These are phyloP conservation scores for Solanum tarijense DNA, from an alignment of 257 asterid genomes.

Conservation along the genomic window DNA sequence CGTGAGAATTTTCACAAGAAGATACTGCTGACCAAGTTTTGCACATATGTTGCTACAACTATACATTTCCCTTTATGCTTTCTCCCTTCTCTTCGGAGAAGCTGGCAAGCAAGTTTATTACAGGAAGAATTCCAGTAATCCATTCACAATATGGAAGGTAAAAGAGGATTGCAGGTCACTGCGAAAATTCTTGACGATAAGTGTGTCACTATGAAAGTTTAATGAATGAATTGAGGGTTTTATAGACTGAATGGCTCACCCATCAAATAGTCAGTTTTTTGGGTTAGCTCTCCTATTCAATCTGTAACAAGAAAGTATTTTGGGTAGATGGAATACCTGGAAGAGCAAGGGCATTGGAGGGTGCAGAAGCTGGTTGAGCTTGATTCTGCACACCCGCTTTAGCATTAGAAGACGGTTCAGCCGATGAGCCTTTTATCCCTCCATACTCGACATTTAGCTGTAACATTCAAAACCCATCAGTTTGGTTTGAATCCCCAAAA, in stretches of 20 bases:
- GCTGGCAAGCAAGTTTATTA: not conserved
- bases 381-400: constrained; percentile 29
- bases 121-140: not conserved
- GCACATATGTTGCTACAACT: not conserved
- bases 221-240: not conserved
- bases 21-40: not conserved
- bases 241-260: not conserved
- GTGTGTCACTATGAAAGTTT: not conserved
- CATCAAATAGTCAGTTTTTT: not conserved
- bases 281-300: not conserved
- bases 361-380: constrained; percentile 32
- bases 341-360: constrained; percentile 66
- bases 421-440: constrained; percentile 23
- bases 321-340: constrained; percentile 43
- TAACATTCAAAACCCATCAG: constrained; percentile 1
- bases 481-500: not conserved
- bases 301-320: not conserved
- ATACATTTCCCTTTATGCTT: not conserved
- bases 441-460: constrained; percentile 67
- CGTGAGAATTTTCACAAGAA: not conserved
- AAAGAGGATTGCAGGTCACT: not conserved
- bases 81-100: not conserved
- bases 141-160: not conserved
- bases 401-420: constrained; percentile 19
- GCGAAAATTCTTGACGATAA: not conserved